Percentiles rank a stretch among this genome's conserved stretches.
phyloP scores from a whole-genome alignment of 176 grass and related monocot species.

The Canna indica region DNA sequence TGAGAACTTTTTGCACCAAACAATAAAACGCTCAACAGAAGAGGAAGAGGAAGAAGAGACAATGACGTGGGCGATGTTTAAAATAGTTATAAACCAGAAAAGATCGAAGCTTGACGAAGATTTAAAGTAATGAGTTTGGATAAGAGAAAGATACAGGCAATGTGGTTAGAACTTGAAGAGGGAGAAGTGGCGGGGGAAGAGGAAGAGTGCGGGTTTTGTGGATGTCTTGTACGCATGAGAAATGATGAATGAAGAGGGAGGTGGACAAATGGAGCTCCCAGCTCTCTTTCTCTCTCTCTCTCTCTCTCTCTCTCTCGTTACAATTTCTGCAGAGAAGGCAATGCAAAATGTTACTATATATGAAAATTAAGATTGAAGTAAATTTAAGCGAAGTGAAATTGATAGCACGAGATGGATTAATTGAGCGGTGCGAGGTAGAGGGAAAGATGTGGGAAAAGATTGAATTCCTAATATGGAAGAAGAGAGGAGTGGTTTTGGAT shows the following conservation, averaged over 20 bases:
- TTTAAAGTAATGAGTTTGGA: neutral
- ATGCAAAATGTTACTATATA: too few species aligned
- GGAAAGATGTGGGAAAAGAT: too few species aligned
- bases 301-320: neutral
- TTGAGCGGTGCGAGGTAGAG: too few species aligned
- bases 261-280: neutral
- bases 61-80: too few species aligned
- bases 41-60: too few species aligned
- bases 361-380: too few species aligned
- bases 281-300: neutral
- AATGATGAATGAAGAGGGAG: neutral
- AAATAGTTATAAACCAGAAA: too few species aligned
- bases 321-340: neutral
- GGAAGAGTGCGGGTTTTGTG: neutral
- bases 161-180: neutral
- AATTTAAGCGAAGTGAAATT: too few species aligned
- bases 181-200: neutral
- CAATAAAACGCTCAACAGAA: too few species aligned
- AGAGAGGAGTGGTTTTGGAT: neutral
- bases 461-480: too few species aligned
- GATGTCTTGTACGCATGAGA: slow-evolving; percentile 16
- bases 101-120: neutral
- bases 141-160: neutral
- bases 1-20: too few species aligned
- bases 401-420: too few species aligned